Evolutionary conservation across 805 yeast genomes (phyloP).

Genomic region (Candida ipomoeae): DNA sequence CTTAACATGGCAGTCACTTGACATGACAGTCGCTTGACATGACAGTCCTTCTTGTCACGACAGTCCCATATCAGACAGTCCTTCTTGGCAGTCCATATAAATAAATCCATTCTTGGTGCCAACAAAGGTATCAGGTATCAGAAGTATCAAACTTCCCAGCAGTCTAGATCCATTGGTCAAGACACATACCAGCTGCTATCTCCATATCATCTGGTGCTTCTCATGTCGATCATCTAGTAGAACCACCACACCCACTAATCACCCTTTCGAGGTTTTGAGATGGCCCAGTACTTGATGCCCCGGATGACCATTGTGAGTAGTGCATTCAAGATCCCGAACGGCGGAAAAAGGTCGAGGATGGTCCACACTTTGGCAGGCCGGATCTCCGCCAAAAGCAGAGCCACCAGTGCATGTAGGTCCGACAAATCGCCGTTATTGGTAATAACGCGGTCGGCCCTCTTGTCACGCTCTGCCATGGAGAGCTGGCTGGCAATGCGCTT

Average conservation of each 20-base stretch:
- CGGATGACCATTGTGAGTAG: slow-evolving; percentile 6
- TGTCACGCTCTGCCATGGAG: slow-evolving; percentile 53
- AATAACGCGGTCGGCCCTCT: slow-evolving; percentile 61
- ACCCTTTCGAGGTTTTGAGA: not conserved
- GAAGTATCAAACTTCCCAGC: no score
- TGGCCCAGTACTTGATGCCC: not conserved
- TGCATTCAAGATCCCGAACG: slow-evolving; percentile 26
- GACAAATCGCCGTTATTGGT: slow-evolving; percentile 47
- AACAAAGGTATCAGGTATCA: no score
- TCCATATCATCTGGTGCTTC: no score
- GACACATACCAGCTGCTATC: no score
- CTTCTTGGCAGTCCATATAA: no score
- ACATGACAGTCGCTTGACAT: no score
- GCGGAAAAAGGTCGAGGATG: slow-evolving; percentile 37
- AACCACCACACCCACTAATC: not conserved
- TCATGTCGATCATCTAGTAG: no score
- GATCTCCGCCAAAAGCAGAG: slow-evolving; percentile 21
- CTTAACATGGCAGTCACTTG: no score
- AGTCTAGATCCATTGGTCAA: no score
- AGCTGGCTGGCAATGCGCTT: slow-evolving; percentile 76
- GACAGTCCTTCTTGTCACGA: no score
- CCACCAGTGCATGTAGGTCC: slow-evolving; percentile 22
- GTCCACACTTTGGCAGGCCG: slow-evolving; percentile 25
- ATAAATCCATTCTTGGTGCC: no score
- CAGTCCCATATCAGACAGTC: no score